phyloP scores from a whole-genome alignment of 441 rosid genomes.

The Erysimum cheiri region DNA sequence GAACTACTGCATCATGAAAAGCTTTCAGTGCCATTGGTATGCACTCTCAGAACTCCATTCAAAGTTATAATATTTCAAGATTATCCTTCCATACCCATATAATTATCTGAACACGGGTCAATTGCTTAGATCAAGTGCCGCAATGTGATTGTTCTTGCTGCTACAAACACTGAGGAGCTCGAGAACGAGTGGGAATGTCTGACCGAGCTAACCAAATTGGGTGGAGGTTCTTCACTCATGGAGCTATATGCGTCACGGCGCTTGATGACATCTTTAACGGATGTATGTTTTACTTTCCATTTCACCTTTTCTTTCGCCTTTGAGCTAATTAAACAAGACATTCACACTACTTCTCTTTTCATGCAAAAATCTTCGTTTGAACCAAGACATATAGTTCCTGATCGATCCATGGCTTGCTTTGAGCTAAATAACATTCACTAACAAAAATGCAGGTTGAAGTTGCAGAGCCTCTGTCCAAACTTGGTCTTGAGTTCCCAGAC shows the following conservation, averaged over 20 bases:
- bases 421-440: not conserved
- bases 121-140: conserved; percentile 77
- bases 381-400: not conserved
- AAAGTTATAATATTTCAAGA: not conserved
- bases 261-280: conserved; percentile 62
- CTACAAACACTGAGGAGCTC: conserved; percentile 76
- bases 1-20: conserved; percentile 89
- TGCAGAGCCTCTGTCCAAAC: conserved; percentile 81
- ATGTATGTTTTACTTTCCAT: conserved; percentile 53
- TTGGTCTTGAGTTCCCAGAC: conserved; percentile 88
- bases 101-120: not conserved
- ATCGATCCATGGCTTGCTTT: not conserved
- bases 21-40: conserved; percentile 85
- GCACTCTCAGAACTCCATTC: conserved; percentile 38
- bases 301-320: not conserved
- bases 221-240: conserved; percentile 52
- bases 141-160: conserved; percentile 74
- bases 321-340: conserved; percentile 9
- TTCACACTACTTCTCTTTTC: not conserved
- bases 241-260: conserved; percentile 63
- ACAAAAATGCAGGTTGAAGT: conserved; percentile 71
- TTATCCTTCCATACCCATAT: not conserved
- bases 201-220: conserved; percentile 57
- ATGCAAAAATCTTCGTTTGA: not conserved
- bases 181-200: conserved; percentile 87